phyloP scores from a whole-genome alignment of 2,329 filamentous ascomycete genomes.

The Neonectria neomacrospora region DNA sequence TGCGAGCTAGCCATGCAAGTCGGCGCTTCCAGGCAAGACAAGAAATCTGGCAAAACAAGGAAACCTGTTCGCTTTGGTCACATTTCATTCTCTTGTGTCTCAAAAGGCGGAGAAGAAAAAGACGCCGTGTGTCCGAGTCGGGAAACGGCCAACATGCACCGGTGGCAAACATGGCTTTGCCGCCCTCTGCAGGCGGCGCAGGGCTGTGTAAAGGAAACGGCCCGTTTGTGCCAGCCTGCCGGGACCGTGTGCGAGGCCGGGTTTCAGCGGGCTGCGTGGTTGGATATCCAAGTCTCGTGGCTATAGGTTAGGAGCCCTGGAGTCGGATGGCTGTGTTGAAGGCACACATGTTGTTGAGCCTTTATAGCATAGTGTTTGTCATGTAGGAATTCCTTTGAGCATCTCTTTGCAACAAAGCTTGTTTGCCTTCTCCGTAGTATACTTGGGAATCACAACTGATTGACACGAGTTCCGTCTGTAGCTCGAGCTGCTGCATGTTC shows the following conservation, averaged over 20 bases:
- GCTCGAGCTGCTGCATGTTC: too few species aligned
- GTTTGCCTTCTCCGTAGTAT: too few species aligned
- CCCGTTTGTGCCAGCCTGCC: background rate
- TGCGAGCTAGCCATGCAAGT: background rate
- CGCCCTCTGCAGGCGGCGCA: background rate
- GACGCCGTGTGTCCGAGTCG: background rate
- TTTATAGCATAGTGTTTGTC: too few species aligned
- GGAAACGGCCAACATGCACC: background rate
- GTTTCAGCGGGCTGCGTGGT: background rate
- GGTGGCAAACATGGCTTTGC: background rate
- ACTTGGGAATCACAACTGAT: too few species aligned
- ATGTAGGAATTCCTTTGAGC: too few species aligned
- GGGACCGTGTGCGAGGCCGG: background rate
- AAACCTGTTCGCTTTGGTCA: too few species aligned
- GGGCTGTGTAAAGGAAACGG: background rate
- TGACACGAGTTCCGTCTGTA: too few species aligned
- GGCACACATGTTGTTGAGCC: too few species aligned
- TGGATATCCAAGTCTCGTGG: background rate
- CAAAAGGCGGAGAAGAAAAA: background rate
- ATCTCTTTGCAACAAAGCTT: too few species aligned
- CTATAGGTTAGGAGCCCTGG: background rate
- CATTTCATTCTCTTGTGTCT: too few species aligned
- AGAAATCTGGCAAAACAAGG: background rate
- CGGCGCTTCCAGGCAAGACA: background rate
- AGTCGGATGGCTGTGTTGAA: background rate